A percentile compares a stretch with the other conserved stretches of the same genome.
phyloP scores from a whole-genome alignment of 495 filamentous ascomycete genomes.

The Jackrogersella minutella region DNA sequence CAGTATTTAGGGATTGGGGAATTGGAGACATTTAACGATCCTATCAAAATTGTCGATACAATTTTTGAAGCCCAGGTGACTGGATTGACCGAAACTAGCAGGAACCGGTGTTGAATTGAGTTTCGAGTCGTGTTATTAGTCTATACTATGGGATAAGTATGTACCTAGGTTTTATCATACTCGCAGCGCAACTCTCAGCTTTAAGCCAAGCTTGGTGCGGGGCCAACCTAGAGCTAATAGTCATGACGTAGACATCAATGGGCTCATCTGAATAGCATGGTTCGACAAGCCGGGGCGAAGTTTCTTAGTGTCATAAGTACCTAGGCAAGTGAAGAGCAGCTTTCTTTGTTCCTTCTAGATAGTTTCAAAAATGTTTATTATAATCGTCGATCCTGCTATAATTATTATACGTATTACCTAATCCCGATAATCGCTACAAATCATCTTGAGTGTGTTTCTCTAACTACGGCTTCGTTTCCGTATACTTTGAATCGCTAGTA shows the following conservation, averaged over 20 bases:
- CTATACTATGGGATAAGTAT: no score
- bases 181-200: background rate
- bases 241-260: constrained; percentile 21
- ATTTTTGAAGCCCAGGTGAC: constrained; percentile 15
- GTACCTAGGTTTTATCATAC: background rate
- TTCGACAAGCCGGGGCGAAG: constrained; percentile 7
- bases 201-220: constrained; percentile 6
- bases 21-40: background rate
- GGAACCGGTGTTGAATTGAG: background rate
- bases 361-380: no score
- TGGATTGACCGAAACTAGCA: background rate
- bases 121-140: background rate
- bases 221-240: background rate
- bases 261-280: constrained; percentile 16
- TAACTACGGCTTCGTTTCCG: background rate
- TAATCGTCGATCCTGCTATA: no score
- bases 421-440: background rate
- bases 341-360: no score
- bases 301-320: constrained; percentile 1
- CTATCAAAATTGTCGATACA: background rate
- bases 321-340: no score
- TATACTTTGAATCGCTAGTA: background rate
- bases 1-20: background rate
- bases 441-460: background rate
- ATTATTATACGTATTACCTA: background rate